phyloP scores from a whole-genome alignment of 2,329 filamentous ascomycete species.

The Seiridium unicorne region DNA sequence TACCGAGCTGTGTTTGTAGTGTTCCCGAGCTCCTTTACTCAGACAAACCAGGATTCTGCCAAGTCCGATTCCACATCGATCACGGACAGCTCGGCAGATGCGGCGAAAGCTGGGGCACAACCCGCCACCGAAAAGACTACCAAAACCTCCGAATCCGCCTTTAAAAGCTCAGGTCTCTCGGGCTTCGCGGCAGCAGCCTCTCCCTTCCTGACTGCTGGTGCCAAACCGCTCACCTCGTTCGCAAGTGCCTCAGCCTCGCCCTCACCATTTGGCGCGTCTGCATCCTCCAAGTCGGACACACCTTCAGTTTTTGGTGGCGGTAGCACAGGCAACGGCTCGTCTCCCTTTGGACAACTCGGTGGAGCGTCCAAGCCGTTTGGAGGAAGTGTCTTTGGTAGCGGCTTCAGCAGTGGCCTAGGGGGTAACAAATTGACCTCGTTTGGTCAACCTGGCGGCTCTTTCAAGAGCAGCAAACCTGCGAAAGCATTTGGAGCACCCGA shows the following conservation, averaged over 20 bases:
- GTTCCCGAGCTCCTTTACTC: too few relatives aligned
- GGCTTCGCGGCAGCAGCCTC: conserved; percentile 63
- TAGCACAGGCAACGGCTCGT: conserved; percentile 23
- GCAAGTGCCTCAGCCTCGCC: conserved; percentile 42
- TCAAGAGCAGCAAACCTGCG: conserved; percentile 58
- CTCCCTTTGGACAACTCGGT: conserved; percentile 26
- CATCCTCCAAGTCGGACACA: conserved; percentile 32
- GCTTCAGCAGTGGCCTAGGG: conserved; percentile 36
- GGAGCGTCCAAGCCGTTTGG: conserved; percentile 28
- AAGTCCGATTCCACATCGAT: conserved; percentile 11
- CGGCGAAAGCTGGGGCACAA: conserved; percentile 7
- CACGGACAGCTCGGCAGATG: conserved; percentile 6
- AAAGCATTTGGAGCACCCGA: conserved; percentile 78
- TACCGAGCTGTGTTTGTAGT: too few relatives aligned
- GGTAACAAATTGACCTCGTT: conserved; percentile 63
- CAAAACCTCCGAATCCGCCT: conserved; percentile 50
- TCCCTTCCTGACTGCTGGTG: conserved; percentile 23
- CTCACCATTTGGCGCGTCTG: conserved; percentile 32
- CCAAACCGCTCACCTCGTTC: conserved; percentile 37
- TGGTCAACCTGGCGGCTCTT: conserved; percentile 57
- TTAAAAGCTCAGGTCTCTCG: conserved; percentile 55
- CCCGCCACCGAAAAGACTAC: conserved; percentile 18
- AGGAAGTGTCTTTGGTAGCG: conserved; percentile 47
- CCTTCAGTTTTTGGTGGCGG: conserved; percentile 50
- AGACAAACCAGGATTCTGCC: conserved; percentile 10